These are phyloP conservation scores for Penicillium palitans DNA, from an alignment of 2,329 filamentous ascomycete species.

Conservation along the genomic window DNA sequence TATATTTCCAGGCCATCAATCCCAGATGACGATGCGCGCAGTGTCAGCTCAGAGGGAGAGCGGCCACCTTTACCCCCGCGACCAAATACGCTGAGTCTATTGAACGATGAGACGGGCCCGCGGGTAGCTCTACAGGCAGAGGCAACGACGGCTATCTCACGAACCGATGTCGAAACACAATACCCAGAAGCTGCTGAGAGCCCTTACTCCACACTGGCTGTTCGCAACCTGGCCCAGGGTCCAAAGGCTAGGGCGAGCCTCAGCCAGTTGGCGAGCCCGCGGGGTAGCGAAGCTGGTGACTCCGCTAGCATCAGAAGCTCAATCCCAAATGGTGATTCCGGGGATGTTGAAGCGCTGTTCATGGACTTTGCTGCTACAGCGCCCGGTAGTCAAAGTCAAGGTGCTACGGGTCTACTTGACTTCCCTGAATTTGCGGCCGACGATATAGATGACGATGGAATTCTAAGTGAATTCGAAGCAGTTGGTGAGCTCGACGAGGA, in stretches of 20 bases:
- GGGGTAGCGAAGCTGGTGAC: constrained; percentile 53
- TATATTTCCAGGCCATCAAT: constrained; percentile 20
- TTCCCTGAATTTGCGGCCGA: constrained; percentile 43
- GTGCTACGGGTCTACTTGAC: constrained; percentile 34
- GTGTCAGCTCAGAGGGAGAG: constrained; percentile 34
- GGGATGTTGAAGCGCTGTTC: constrained; percentile 80
- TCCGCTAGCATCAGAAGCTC: constrained; percentile 53
- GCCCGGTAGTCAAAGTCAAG: constrained; percentile 42
- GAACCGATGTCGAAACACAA: constrained; percentile 76
- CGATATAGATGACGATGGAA: constrained; percentile 61
- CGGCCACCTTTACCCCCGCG: constrained; percentile 51
- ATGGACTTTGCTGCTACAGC: constrained; percentile 62
- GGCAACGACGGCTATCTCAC: constrained; percentile 81
- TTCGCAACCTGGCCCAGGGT: constrained; percentile 33
- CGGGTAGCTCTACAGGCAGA: constrained; percentile 54
- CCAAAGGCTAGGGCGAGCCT: constrained; percentile 39
- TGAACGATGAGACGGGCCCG: constrained; percentile 37
- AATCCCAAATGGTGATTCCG: constrained; percentile 57
- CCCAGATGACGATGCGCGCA: constrained; percentile 18
- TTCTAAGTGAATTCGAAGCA: constrained; percentile 73
- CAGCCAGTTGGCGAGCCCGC: constrained; percentile 47
- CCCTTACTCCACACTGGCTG: constrained; percentile 58
- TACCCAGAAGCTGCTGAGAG: constrained; percentile 69
- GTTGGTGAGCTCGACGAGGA: constrained; percentile 61
- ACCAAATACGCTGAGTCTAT: constrained; percentile 40